These are phyloP conservation scores for Pseudofabraea citricarpa DNA, from an alignment of 2,329 filamentous ascomycete genomes.

Conservation along the genomic window DNA sequence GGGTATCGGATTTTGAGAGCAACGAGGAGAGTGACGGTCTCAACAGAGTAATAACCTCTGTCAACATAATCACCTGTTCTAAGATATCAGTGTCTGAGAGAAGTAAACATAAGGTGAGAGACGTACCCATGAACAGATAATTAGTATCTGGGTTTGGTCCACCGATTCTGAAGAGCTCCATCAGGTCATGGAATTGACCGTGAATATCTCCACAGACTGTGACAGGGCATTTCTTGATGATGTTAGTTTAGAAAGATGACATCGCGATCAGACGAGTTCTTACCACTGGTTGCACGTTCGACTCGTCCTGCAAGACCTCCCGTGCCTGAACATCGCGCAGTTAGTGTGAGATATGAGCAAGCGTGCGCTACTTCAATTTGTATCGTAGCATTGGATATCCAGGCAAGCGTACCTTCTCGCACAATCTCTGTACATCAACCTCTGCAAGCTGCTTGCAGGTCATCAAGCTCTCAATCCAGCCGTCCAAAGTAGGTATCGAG, in stretches of 20 bases:
- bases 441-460: slow-evolving; percentile 96
- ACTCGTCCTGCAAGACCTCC: slow-evolving; percentile 95
- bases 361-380: slow-evolving; percentile 2
- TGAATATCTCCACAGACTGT: slow-evolving; percentile 99
- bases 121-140: slow-evolving; percentile 96
- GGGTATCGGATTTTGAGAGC: slow-evolving; percentile 98
- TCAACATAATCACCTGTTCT: slow-evolving; percentile 89
- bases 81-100: slow-evolving; percentile 11
- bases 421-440: slow-evolving; percentile 90
- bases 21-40: slow-evolving; percentile 94
- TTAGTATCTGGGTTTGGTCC: slow-evolving; percentile 98
- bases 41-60: slow-evolving; percentile 97
- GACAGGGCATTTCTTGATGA: slow-evolving; percentile 89
- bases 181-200: slow-evolving; percentile 97
- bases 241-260: slow-evolving; percentile 28
- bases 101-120: slow-evolving; percentile 1
- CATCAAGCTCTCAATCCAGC: slow-evolving; percentile 99
- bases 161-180: slow-evolving; percentile 99
- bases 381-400: too few relatives aligned
- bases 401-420: slow-evolving; percentile 75
- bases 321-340: slow-evolving; percentile 59
- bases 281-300: slow-evolving; percentile 98
- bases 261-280: slow-evolving; percentile 26
- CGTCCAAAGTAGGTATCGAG: slow-evolving; percentile 87
- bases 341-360: slow-evolving; percentile 11